phyloP scores from a whole-genome alignment of 1,139 yeast species.

The Saccharomycopsis hybrid region DNA sequence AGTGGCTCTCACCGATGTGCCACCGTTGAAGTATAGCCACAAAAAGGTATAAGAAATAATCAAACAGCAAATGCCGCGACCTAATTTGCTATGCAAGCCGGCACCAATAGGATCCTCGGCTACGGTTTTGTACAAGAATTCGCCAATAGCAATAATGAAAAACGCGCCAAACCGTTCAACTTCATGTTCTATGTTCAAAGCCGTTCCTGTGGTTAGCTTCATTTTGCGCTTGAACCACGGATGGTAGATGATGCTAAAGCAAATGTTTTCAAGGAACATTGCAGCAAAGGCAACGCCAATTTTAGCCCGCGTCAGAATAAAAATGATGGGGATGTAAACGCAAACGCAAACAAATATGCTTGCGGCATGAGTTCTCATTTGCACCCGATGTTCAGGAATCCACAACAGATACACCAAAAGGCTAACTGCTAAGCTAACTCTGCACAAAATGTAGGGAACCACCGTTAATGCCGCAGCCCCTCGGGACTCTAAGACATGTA shows the following conservation, averaged over 20 bases:
- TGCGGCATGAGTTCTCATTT: conserved; percentile 38
- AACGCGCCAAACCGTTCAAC: conserved; percentile 56
- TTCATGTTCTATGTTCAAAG: conserved; percentile 61
- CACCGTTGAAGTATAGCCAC: conserved; percentile 53
- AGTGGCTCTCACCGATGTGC: conserved; percentile 41
- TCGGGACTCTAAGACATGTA: conserved; percentile 31
- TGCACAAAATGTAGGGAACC: conserved; percentile 44
- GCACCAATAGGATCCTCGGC: conserved; percentile 41
- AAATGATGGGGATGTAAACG: conserved; percentile 44
- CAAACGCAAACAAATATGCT: conserved; percentile 33
- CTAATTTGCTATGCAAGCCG: conserved; percentile 41
- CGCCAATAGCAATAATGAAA: conserved; percentile 62
- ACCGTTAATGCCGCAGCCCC: conserved; percentile 39
- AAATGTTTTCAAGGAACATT: conserved; percentile 38
- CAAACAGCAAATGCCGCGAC: conserved; percentile 44
- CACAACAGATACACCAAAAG: conserved; percentile 42
- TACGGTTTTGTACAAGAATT: conserved; percentile 54
- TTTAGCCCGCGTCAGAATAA: conserved; percentile 38
- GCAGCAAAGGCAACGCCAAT: conserved; percentile 41
- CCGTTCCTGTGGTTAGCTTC: conserved; percentile 45
- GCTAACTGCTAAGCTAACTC: conserved; percentile 34
- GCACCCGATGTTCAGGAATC: conserved; percentile 49
- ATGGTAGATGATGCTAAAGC: conserved; percentile 35
- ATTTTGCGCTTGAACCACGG: conserved; percentile 41
- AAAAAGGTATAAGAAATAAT: conserved; percentile 46